Conservation (phyloP, 805 yeast genomes). For the Pichia thaimueangensis region DNA sequence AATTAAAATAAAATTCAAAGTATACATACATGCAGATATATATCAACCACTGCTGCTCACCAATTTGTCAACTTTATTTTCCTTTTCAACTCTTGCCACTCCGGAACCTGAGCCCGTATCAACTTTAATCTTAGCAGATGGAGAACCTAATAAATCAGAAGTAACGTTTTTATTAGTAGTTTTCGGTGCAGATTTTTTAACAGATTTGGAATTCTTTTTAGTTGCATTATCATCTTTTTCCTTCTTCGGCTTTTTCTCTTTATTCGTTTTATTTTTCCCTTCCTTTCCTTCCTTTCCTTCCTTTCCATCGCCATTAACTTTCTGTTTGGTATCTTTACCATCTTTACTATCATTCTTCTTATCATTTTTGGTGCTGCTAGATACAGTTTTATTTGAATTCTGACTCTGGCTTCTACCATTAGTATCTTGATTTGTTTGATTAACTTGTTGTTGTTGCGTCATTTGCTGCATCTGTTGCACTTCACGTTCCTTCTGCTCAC, state of each 20-base stretch:
- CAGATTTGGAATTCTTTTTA: conserved; percentile 1
- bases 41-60: conserved; percentile 1
- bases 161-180: conserved; percentile 2
- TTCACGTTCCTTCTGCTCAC: conserved; percentile 18
- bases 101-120: not conserved
- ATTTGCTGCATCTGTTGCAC: conserved; percentile 3
- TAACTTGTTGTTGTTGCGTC: conserved; percentile 1
- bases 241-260: conserved; percentile 9
- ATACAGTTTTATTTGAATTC: not conserved
- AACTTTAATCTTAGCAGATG: conserved; percentile 5
- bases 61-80: conserved; percentile 3
- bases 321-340: not conserved
- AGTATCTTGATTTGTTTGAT: not conserved
- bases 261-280: not conserved
- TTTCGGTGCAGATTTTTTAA: conserved; percentile 6
- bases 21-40: not conserved
- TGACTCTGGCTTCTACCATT: not conserved
- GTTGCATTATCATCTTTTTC: conserved; percentile 6
- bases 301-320: not conserved
- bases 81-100: conserved; percentile 5
- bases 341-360: not conserved
- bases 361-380: not conserved
- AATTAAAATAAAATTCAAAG: not conserved
- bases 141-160: conserved; percentile 1
- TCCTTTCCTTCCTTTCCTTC: not conserved